Base-by-base conservation (phyloP, 2,329 filamentous ascomycete genomes). In the Colletotrichum coccodes region DNA sequence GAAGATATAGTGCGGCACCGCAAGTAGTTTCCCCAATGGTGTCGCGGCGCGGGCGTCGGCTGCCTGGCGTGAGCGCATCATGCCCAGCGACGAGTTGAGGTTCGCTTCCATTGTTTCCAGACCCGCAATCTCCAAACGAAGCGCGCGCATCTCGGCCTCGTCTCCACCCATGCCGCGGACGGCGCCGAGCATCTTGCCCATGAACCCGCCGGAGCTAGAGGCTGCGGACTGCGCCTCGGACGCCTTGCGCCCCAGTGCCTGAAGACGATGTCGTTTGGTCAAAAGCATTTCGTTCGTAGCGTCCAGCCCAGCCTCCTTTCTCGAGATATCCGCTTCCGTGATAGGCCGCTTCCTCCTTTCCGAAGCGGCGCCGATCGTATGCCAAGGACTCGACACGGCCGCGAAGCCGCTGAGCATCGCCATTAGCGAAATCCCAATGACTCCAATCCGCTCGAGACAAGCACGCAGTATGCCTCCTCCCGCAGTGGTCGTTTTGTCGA, bases 371-470 rank as follows among this genome's bases (percentile, higher is more conserved):
- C 90, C 87, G 79, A 97, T 94, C 0, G 89, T 93, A 76, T 97
- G 92, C 93, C 94, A 97, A 1, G 94, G 90, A 1, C 92, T 92
- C 28, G 92, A 95, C 38, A 97, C 92, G n/a, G 93, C 93, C 6
- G 94, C 94, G 75, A 97, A 97, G 0, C 94, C 94, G 7, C 94
- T 94, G n/a, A 97, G 83, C 16, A 95, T 86, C 18, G 94, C 94
- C 93, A 97, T 97, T 60, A 96, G 81, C 54, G 92, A 91, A 64
- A 96, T 94, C 4, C 94, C 94, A 71, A 97, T 94, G 46, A 97
- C 91, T 14, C 94, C 94, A 30, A 97, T 90, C 50, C 94, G 81
- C 77, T 91, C 89, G 40, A 91, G 80, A 71, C 88, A 91, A 9
- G 85, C 89, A 49, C 85, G 80, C 18, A 83, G 83, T 56, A 89